These are phyloP conservation scores for Scenedesmus sp. DNA, from an alignment of 163 green algal genomes.

Conservation along the genomic window DNA sequence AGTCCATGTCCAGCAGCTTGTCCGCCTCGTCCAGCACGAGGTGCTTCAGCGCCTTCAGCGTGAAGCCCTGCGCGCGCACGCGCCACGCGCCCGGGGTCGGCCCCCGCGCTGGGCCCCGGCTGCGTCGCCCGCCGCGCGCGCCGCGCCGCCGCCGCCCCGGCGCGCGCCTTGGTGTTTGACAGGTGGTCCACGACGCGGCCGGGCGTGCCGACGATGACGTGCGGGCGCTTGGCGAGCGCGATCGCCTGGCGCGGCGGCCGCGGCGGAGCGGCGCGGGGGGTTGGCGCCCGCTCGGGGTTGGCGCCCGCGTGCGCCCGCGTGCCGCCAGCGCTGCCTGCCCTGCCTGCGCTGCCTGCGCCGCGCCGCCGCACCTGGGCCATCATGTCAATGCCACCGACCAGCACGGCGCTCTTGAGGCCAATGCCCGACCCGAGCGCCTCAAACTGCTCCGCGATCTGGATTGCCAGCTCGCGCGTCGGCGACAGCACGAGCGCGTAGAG, in stretches of 20 bases:
- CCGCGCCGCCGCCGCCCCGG: no score
- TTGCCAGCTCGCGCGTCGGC: slow-evolving; percentile 96
- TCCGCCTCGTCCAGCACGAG: slow-evolving; percentile 99
- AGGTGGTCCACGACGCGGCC: slow-evolving; percentile 98
- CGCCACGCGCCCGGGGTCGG: no score
- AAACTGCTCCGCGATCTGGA: slow-evolving; percentile 98
- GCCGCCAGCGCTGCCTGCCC: background rate
- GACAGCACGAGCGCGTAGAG: slow-evolving; percentile 95
- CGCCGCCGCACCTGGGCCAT: slow-evolving; percentile 78
- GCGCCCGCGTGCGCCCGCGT: no score
- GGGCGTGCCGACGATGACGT: slow-evolving; percentile 97
- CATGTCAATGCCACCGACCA: slow-evolving; percentile 99
- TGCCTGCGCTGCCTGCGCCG: background rate
- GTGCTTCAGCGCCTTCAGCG: slow-evolving; percentile 86
- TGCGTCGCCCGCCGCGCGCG: no score
- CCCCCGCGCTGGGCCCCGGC: no score
- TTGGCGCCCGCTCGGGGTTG: no score
- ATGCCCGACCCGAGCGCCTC: slow-evolving; percentile 93
- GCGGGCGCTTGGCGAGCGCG: slow-evolving; percentile 88
- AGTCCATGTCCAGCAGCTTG: slow-evolving; percentile 99
- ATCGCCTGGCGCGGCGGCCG: slow-evolving; percentile 77
- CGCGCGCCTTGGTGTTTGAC: slow-evolving; percentile 93
- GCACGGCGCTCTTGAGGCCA: slow-evolving; percentile 83
- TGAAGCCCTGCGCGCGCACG: slow-evolving; percentile 68
- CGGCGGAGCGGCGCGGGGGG: background rate